Conservation (phyloP, 805 yeast species). For the Metschnikowia vanudenii region DNA sequence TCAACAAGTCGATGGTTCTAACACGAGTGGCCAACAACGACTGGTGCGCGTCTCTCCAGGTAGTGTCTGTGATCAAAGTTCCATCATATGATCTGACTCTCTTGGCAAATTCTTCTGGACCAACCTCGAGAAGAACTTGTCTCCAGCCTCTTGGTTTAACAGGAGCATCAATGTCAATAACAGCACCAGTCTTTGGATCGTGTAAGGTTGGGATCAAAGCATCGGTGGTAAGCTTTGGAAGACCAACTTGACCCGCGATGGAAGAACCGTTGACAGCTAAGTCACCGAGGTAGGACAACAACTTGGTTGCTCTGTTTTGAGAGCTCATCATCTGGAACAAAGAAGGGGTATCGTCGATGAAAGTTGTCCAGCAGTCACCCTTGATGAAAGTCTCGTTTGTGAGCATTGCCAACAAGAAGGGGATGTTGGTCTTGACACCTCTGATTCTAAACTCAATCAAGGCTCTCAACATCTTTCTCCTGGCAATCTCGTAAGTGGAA, state of each 20-base stretch:
- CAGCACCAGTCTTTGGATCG: constrained; percentile 56
- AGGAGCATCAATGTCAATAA: constrained; percentile 56
- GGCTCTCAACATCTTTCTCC: constrained; percentile 97
- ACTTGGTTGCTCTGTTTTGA: constrained; percentile 94
- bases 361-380: constrained; percentile 97
- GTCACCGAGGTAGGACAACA: constrained; percentile 88
- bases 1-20: constrained; percentile 85
- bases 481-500: constrained; percentile 91
- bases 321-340: constrained; percentile 92
- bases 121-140: constrained; percentile 75
- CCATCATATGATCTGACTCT: constrained; percentile 84
- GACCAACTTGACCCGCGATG: constrained; percentile 92
- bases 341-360: constrained; percentile 96
- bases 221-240: constrained; percentile 75
- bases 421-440: constrained; percentile 98
- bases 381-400: constrained; percentile 84
- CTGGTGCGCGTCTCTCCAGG: constrained; percentile 99
- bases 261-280: constrained; percentile 94
- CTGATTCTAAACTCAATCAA: constrained; percentile 96
- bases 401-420: constrained; percentile 86
- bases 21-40: constrained; percentile 96
- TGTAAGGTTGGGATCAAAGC: constrained; percentile 74
- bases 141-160: constrained; percentile 83
- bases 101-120: constrained; percentile 88
- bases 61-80: constrained; percentile 93